These are phyloP conservation scores for Selaginella moellendorffii DNA, from an alignment of 75 land plant genomes.

Conservation along the genomic window DNA sequence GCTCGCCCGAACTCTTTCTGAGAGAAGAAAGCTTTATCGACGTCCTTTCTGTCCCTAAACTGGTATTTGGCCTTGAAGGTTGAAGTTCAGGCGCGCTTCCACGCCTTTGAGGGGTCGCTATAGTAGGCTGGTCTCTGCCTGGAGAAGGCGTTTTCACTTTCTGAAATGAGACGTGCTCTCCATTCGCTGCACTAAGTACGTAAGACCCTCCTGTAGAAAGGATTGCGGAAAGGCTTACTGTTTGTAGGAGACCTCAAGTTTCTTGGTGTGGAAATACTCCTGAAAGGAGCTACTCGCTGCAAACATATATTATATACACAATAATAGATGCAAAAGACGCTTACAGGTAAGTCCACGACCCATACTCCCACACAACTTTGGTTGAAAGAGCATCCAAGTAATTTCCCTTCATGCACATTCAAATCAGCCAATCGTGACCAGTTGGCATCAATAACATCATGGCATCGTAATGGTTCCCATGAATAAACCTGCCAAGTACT, in stretches of 20 bases:
- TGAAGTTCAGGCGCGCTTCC: no score
- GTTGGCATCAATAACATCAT: slow-evolving; percentile 77
- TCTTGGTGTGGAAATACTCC: neutral
- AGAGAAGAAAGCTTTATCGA: no score
- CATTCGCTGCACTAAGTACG: no score
- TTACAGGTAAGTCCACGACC: slow-evolving; percentile 80
- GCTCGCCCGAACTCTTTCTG: no score
- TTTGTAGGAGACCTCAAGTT: neutral
- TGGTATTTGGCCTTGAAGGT: no score
- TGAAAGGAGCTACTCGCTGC: neutral
- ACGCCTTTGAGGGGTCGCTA: no score
- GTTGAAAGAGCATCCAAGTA: slow-evolving; percentile 80
- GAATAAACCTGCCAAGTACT: slow-evolving; percentile 62
- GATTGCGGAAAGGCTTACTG: no score
- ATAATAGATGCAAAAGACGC: neutral
- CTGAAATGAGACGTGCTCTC: no score
- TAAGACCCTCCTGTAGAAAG: no score
- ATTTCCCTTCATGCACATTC: slow-evolving; percentile 77
- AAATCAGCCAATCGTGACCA: slow-evolving; percentile 84
- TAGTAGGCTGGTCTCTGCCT: no score
- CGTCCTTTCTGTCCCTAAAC: no score
- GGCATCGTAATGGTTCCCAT: slow-evolving; percentile 85
- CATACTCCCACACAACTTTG: slow-evolving; percentile 89
- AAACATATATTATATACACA: neutral
- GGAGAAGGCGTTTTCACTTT: no score